Evolutionary conservation across 108 stramenopile species (phyloP), one percentile per base, ranked within the genome.

Genomic region (Aurantiochytrium sp.): DNA sequence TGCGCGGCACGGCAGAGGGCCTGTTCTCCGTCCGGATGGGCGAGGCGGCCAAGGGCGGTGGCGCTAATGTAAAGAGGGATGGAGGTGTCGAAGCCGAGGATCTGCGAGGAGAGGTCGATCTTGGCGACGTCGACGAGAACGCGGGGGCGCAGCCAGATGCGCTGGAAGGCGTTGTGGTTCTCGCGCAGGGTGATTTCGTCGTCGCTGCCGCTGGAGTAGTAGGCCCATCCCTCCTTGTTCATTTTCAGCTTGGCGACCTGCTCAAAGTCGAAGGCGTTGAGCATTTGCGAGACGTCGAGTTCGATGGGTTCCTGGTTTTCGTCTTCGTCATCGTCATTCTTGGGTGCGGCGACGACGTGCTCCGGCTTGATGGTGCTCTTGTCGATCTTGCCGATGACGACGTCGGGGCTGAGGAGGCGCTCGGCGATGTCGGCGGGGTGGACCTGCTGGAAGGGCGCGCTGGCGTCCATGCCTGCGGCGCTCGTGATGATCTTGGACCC

Each of bases 401-500:
- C 51, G 51, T 83, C 76, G n/a, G 76, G 76, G 25, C 43, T 45
- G 19, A 83, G 76, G 12, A 83, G 76, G n/a, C 76, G 45, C 23
- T 83, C 76, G 51, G 76, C 76, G 51, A 83, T 83, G 51, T 83
- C 76, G 14, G 45, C 51, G 12, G 76, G 76, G 76, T 83, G 76
- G 25, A 83, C 76, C 76, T 83, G 76, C 4, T 53, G 51, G 76
- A 83, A 83, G 25, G 76, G 76, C 49, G 55, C 88, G 23, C 18
- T 69, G 88, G 19, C 44, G 59, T 94, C 94, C 53, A 91, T 23
- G 21, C 94, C 94, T 28, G 69, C 60, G 16, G 91, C 88, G 21
- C 90, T 91, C 44, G 91, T 35, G 72, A 92, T 57, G 42, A 94
- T 57, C 44, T 92, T 90, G 25, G 87, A 76, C 5, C 94, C 94